Evolutionary conservation across 78 protist species (phyloP).

Genomic region (Chrysochromulina parva): DNA sequence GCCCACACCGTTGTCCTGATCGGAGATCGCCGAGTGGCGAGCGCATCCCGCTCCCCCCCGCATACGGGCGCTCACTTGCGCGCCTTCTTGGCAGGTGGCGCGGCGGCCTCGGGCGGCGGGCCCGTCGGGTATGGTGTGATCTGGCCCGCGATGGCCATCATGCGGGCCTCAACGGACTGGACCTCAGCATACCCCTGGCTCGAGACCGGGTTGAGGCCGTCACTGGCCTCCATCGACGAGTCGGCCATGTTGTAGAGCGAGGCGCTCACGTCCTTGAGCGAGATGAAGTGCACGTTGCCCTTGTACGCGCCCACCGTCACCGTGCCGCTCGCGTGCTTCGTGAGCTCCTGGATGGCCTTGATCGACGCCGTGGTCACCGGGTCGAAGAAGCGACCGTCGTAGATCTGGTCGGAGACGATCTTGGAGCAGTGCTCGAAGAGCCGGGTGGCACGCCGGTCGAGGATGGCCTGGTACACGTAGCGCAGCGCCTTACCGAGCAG

Average conservation of each 20-base stretch:
- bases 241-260: slow-evolving; percentile 49
- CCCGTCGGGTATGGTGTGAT: background rate
- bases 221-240: slow-evolving; percentile 38
- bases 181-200: slow-evolving; percentile 40
- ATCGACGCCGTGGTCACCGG: slow-evolving; percentile 35
- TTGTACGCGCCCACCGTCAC: slow-evolving; percentile 16
- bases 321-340: slow-evolving; percentile 13
- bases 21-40: too few relatives aligned
- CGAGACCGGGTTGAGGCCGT: slow-evolving; percentile 42
- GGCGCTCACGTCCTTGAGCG: slow-evolving; percentile 17
- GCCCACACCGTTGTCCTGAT: too few relatives aligned
- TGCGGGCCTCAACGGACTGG: slow-evolving; percentile 44
- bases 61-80: too few relatives aligned
- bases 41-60: too few relatives aligned
- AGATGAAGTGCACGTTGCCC: slow-evolving; percentile 17
- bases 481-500: slow-evolving; percentile 37
- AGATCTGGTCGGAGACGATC: slow-evolving; percentile 38
- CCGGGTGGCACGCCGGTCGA: slow-evolving; percentile 41
- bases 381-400: slow-evolving; percentile 57
- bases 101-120: too few relatives aligned
- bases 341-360: slow-evolving; percentile 34
- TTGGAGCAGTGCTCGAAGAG: slow-evolving; percentile 22
- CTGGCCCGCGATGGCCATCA: slow-evolving; percentile 32
- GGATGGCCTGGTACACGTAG: slow-evolving; percentile 39
- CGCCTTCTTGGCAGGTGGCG: too few relatives aligned